Evolutionary conservation across 306 rosid genomes (phyloP).

Genomic region (Begonia masoniana): DNA sequence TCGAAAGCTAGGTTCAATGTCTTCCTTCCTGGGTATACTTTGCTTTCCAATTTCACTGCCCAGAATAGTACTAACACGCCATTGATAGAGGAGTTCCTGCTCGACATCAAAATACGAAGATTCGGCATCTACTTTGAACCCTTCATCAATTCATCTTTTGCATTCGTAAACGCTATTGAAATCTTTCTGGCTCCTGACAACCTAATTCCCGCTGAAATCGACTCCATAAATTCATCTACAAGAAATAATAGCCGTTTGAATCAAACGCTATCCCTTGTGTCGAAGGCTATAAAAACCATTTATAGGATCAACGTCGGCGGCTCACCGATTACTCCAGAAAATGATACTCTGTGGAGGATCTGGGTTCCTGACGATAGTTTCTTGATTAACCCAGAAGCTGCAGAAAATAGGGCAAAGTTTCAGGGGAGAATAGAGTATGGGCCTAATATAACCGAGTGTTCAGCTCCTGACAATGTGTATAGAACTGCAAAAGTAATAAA

Average conservation of each 20-base stretch:
- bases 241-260: too few species aligned
- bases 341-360: slow-evolving; percentile 8
- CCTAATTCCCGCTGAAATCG: neutral
- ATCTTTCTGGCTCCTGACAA: neutral
- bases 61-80: neutral
- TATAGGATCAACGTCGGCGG: slow-evolving; percentile 5
- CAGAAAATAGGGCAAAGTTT: neutral
- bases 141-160: neutral
- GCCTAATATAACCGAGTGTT: neutral
- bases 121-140: slow-evolving; percentile 8
- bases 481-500: slow-evolving; percentile 1
- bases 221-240: neutral
- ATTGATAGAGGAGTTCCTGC: slow-evolving; percentile 4
- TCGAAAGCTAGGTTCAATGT: slow-evolving; percentile 7
- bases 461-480: neutral
- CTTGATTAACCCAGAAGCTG: neutral
- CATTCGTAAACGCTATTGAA: slow-evolving; percentile 13
- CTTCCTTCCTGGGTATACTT: neutral
- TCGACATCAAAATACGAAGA: neutral
- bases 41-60: slow-evolving; percentile 7
- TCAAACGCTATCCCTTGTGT: neutral
- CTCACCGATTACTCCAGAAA: neutral
- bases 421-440: neutral
- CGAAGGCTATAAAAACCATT: neutral
- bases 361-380: slow-evolving; percentile 7